These are phyloP conservation scores for Microbotryum lychnidis-dioicae DNA, from an alignment of 1,284 basidiomycete species.

Conservation along the genomic window DNA sequence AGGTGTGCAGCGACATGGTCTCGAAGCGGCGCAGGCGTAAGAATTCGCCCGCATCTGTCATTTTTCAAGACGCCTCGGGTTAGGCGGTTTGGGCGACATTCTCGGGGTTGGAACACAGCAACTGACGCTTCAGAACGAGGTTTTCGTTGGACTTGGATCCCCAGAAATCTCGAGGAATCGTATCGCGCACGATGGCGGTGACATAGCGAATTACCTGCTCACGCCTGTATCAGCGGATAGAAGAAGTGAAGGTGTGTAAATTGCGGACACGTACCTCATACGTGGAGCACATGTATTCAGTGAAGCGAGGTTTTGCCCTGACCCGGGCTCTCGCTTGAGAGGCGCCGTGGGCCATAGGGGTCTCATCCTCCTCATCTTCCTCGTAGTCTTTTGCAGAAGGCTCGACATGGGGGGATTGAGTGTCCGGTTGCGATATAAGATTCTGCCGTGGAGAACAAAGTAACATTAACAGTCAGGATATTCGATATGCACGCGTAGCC, in stretches of 20 bases:
- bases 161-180: constrained; percentile 71
- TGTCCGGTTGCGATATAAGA: constrained; percentile 12
- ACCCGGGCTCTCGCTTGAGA: constrained; percentile 47
- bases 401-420: constrained; percentile 7
- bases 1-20: constrained; percentile 65
- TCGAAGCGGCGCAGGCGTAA: constrained; percentile 71
- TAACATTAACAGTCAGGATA: not conserved
- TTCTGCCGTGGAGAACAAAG: constrained; percentile 5
- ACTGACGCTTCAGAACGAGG: constrained; percentile 55
- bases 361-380: constrained; percentile 34
- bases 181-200: constrained; percentile 53
- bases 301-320: constrained; percentile 62
- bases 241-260: too few relatives aligned
- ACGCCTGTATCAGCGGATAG: constrained; percentile 47
- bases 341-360: constrained; percentile 39
- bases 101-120: not conserved
- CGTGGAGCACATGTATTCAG: constrained; percentile 61
- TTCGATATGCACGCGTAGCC: not conserved
- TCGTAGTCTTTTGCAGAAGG: not conserved
- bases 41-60: constrained; percentile 41
- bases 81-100: not conserved
- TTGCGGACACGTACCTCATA: constrained; percentile 47
- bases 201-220: constrained; percentile 57
- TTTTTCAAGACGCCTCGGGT: too few relatives aligned
- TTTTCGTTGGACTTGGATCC: constrained; percentile 65